Conservation (phyloP, 2,329 filamentous ascomycete species). For the Metarhizium guizhouense region DNA sequence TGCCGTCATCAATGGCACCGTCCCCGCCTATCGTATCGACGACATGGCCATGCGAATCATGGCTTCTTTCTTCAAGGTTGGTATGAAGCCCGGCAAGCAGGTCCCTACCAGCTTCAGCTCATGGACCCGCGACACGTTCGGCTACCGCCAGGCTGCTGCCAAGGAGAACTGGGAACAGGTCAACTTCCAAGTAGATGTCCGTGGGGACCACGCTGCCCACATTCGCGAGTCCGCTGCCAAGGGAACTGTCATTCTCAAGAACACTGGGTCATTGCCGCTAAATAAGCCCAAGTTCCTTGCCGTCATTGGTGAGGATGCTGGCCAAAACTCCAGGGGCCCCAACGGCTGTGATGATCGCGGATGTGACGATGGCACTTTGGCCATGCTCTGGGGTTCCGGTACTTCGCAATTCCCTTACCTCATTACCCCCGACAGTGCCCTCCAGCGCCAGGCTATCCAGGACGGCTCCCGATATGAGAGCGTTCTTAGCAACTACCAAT, state of each 20-base stretch:
- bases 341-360: constrained; percentile 69
- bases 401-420: constrained; percentile 68
- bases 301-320: constrained; percentile 77
- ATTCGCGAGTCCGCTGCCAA: constrained; percentile 72
- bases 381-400: constrained; percentile 74
- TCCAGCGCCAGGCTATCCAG: constrained; percentile 52
- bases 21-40: constrained; percentile 79
- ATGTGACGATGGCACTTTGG: constrained; percentile 52
- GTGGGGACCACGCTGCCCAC: constrained; percentile 57
- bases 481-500: constrained; percentile 55
- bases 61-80: constrained; percentile 60
- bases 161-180: constrained; percentile 56
- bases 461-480: constrained; percentile 56
- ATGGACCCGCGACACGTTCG: constrained; percentile 73
- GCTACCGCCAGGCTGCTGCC: constrained; percentile 56
- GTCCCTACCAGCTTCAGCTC: constrained; percentile 72
- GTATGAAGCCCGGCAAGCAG: constrained; percentile 38
- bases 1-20: constrained; percentile 78
- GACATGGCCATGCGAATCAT: constrained; percentile 87
- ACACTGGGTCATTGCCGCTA: constrained; percentile 67
- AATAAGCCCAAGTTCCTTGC: constrained; percentile 66
- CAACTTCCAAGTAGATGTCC: constrained; percentile 81
- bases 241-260: constrained; percentile 86
- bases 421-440: constrained; percentile 61
- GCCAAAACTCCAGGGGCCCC: constrained; percentile 62